These are phyloP conservation scores for Penicillium vulpinum DNA, from an alignment of 2,329 filamentous ascomycete species.

Conservation along the genomic window DNA sequence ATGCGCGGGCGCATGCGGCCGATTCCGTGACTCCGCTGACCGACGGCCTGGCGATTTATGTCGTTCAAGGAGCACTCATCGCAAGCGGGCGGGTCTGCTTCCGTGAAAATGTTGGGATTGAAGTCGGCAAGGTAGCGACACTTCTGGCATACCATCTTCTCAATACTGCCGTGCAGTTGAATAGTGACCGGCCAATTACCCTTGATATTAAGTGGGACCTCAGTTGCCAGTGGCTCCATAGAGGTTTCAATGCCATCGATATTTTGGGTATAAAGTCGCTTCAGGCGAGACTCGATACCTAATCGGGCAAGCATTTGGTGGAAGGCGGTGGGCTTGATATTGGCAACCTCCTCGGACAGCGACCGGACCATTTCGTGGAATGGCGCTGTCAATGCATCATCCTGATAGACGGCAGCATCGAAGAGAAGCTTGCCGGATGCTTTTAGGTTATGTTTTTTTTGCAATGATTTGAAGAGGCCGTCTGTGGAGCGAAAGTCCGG, in stretches of 20 bases:
- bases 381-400: conserved; percentile 80
- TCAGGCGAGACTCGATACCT: conserved; percentile 78
- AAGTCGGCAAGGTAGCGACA: conserved; percentile 77
- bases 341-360: conserved; percentile 74
- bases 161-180: conserved; percentile 88
- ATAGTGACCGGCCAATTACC: conserved; percentile 92
- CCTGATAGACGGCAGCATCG: conserved; percentile 95
- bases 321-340: conserved; percentile 80
- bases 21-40: conserved; percentile 90
- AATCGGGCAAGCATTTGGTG: conserved; percentile 92
- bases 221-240: conserved; percentile 75
- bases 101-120: conserved; percentile 75
- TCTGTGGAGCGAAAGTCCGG: conserved; percentile 93
- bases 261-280: conserved; percentile 94
- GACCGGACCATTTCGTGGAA: conserved; percentile 97
- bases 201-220: conserved; percentile 77
- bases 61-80: conserved; percentile 72
- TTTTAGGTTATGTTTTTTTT: conserved; percentile 85
- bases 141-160: conserved; percentile 97
- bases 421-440: conserved; percentile 93
- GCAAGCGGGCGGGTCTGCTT: conserved; percentile 80
- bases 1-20: conserved; percentile 87
- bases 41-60: conserved; percentile 70
- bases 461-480: conserved; percentile 83
- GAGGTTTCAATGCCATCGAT: conserved; percentile 92